phyloP scores from a whole-genome alignment of 2,329 filamentous ascomycete genomes.

The Aspergillus vadensis region DNA sequence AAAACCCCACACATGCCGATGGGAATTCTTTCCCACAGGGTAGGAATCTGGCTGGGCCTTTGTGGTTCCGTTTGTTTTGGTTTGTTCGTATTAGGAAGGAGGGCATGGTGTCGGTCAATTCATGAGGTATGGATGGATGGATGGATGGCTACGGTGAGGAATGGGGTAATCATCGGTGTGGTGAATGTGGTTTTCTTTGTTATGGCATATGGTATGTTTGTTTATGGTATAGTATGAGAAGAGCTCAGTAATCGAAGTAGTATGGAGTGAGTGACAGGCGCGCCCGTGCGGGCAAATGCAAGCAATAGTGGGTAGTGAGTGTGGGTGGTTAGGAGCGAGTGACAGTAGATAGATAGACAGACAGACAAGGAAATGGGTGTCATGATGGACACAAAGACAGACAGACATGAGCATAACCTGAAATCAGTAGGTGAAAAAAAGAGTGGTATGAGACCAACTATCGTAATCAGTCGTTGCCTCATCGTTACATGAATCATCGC shows the following conservation, averaged over 20 bases:
- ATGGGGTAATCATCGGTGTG: too few species aligned
- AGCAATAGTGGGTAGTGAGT: not conserved
- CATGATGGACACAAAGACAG: not conserved
- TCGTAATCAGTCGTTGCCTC: not conserved
- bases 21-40: not conserved
- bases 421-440: not conserved
- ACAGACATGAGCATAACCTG: not conserved
- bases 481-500: conserved; percentile 3
- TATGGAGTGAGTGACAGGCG: too few species aligned
- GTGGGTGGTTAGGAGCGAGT: not conserved
- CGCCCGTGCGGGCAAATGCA: not conserved
- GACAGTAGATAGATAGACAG: not conserved
- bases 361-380: not conserved
- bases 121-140: too few species aligned
- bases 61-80: not conserved
- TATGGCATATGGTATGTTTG: too few species aligned
- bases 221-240: too few species aligned
- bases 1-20: conserved; percentile 1
- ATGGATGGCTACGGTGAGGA: too few species aligned
- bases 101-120: not conserved
- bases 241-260: too few species aligned
- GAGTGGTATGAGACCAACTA: conserved; percentile 1
- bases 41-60: not conserved
- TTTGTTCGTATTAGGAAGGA: not conserved
- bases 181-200: too few species aligned